Conservation (phyloP, 2,329 filamentous ascomycete genomes). For the Beauveria scarabaeidicola region DNA sequence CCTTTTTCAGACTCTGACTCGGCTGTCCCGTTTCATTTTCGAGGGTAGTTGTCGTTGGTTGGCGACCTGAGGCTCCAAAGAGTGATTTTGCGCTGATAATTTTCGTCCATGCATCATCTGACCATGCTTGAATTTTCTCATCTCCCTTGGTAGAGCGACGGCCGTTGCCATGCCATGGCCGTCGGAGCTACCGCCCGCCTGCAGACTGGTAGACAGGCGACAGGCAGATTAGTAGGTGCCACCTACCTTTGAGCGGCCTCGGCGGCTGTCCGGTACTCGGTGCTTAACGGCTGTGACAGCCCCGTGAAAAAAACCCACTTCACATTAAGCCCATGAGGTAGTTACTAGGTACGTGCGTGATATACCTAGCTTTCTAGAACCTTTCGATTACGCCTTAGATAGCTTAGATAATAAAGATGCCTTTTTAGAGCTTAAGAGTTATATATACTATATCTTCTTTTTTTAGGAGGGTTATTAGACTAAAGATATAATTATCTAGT, state of each 20-base stretch:
- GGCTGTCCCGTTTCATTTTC: conserved; percentile 7
- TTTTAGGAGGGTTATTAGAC: too few relatives aligned
- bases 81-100: conserved; percentile 1
- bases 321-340: background rate
- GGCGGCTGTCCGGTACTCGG: background rate
- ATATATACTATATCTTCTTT: too few relatives aligned
- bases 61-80: conserved; percentile 1
- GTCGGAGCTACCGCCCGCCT: background rate
- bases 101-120: conserved; percentile 1
- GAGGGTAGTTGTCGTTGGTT: background rate
- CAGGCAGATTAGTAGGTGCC: too few relatives aligned
- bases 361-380: background rate
- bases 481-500: too few relatives aligned
- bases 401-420: too few relatives aligned
- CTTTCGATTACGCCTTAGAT: background rate
- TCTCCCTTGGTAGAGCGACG: background rate
- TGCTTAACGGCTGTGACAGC: background rate
- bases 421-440: too few relatives aligned
- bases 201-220: too few relatives aligned
- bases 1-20: background rate
- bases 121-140: background rate
- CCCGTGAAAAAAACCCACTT: background rate
- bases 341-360: background rate
- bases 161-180: background rate
- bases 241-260: background rate